Evolutionary conservation across 1,284 basidiomycete genomes (phyloP).

Genomic region (Lentinula novae-zelandiae): DNA sequence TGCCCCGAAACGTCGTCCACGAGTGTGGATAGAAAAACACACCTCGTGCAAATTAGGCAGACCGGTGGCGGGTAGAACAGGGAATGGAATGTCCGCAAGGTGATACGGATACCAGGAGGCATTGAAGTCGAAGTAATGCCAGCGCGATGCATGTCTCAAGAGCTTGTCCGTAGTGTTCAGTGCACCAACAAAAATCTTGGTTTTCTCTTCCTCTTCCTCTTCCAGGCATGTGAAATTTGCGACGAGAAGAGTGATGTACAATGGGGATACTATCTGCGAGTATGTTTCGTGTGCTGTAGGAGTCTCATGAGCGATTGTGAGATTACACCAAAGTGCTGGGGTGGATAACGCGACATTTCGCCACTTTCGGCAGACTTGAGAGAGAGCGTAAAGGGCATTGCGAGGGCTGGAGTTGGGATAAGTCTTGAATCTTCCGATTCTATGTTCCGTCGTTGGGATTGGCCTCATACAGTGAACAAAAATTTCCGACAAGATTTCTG

Average conservation of each 20-base stretch:
- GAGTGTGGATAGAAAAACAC: neutral
- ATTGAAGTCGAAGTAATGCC: neutral
- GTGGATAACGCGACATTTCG: neutral
- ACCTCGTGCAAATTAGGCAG: neutral
- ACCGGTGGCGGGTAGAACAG: neutral
- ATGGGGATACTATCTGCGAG: neutral
- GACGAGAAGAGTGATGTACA: neutral
- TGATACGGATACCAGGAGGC: no score
- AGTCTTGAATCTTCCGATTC: neutral
- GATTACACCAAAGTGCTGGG: neutral
- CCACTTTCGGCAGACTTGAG: constrained; percentile 8
- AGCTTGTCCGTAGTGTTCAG: neutral
- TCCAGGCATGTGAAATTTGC: neutral
- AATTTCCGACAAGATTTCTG: constrained; percentile 16
- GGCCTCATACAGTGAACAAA: constrained; percentile 11
- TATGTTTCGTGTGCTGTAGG: neutral
- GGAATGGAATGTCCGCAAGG: neutral
- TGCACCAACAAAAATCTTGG: neutral
- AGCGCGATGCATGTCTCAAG: neutral
- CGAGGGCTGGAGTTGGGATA: neutral
- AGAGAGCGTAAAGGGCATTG: constrained; percentile 13
- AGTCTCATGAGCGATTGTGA: neutral
- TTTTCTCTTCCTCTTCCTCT: neutral
- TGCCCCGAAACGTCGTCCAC: no score
- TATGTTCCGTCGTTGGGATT: neutral